Base-by-base conservation (phyloP, 805 yeast species). In the Yarrowia sp. region DNA sequence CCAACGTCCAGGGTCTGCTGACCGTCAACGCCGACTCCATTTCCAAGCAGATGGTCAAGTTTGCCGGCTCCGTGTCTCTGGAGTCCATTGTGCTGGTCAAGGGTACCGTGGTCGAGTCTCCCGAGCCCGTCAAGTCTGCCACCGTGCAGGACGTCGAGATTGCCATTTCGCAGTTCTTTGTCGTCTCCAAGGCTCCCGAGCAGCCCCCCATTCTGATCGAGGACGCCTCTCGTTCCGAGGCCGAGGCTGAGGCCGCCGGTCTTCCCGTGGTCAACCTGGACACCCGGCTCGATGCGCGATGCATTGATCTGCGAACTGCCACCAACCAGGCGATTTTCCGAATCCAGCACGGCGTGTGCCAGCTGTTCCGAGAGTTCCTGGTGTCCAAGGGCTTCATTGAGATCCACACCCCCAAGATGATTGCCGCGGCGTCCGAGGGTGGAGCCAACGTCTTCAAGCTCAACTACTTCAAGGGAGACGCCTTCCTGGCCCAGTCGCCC, bases 241-340 rank as follows among this genome's bases (percentile, higher is more conserved):
- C 97, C 53, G 80, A 78, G 71, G 82, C 79, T 15, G 97, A 90
- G 78, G 94, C 90, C 47, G 87, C 90, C 36, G 94, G 94, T 24
- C 85, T 92, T 73, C 98, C 98, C 50, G 90, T 91, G 52, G 98
- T 94, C 72, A 94, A 94, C 82, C 87, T 95, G 77, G 99, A 95
- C 80, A 95, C 99, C 42, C 87, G 99, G 79, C 85, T 95, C 75
- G 98, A 95, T 78, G 83, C 95, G 66, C 87, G 99, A 78, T 98
- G 94, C 67, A 92, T 95, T 78, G 99, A 95, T 77, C 84, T 95
- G 78, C 90, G 99, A 84, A 95, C 99, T 6, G 90, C 89, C 53
- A 94, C 99, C 66, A 95, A 95, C 83, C 98, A 95, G 82, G 96
- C 99, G 64, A 95, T 95, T 72, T 95, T 95, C 87, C 90, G 87